Percentiles rank a stretch among this genome's conserved stretches.
These are phyloP conservation scores for Penicillium silybi DNA, from an alignment of 495 filamentous ascomycete species.

Conservation along the genomic window DNA sequence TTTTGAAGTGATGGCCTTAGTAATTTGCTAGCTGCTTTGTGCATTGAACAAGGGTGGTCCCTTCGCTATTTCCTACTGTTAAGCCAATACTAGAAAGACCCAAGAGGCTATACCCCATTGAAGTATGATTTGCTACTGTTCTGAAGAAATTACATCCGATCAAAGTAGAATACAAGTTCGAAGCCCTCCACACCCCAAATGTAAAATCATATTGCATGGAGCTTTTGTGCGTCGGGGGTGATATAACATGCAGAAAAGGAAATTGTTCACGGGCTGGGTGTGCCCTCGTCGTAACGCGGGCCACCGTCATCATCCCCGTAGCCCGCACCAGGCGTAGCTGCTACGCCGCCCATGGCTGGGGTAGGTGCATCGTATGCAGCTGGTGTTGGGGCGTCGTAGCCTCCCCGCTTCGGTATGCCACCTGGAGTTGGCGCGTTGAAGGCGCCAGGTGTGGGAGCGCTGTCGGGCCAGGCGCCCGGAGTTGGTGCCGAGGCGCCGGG, in stretches of 20 bases:
- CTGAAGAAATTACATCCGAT: conserved; percentile 20
- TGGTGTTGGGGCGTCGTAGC: conserved; percentile 57
- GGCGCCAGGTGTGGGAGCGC: conserved; percentile 58
- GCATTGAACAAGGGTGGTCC: too few species aligned
- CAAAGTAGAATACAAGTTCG: conserved; percentile 26
- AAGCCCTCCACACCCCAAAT: conserved; percentile 17
- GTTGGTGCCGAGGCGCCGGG: conserved; percentile 76
- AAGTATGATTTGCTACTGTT: conserved; percentile 15
- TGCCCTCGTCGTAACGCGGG: conserved; percentile 54
- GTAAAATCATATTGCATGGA: conserved; percentile 5
- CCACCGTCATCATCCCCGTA: conserved; percentile 55
- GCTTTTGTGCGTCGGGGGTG: conserved; percentile 7
- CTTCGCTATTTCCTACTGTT: neutral
- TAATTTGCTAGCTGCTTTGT: too few species aligned
- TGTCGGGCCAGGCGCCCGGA: conserved; percentile 64
- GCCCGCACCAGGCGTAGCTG: conserved; percentile 73
- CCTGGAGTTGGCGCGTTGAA: conserved; percentile 59
- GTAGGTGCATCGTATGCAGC: conserved; percentile 70
- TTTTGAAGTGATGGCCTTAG: too few species aligned
- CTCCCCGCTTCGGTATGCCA: conserved; percentile 31
- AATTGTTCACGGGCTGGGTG: conserved; percentile 41
- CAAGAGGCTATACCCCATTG: neutral
- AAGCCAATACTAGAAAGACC: neutral
- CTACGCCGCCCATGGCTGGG: conserved; percentile 64
- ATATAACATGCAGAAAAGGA: conserved; percentile 3